A percentile compares a stretch with the other conserved stretches of the same genome.
phyloP scores from a whole-genome alignment of 768 basidiomycete genomes.

The Hortiboletus flavorubellus region DNA sequence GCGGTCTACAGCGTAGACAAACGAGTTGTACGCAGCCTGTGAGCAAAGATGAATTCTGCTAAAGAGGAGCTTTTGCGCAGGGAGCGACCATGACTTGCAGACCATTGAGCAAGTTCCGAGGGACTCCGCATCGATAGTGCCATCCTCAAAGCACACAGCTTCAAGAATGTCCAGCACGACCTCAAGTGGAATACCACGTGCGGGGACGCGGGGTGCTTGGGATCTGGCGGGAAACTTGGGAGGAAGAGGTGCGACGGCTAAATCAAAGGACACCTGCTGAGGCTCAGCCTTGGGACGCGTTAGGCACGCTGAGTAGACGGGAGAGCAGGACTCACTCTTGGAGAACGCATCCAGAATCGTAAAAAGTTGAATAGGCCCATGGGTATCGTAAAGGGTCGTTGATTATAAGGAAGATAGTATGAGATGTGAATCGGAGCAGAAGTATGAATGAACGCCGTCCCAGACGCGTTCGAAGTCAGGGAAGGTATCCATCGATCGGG shows the following conservation, averaged over 20 bases:
- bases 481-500: slow-evolving; percentile 17
- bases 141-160: slow-evolving; percentile 42
- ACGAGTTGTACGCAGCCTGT: slow-evolving; percentile 51
- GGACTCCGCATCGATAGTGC: slow-evolving; percentile 37
- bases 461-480: slow-evolving; percentile 19
- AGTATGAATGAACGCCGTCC: slow-evolving; percentile 20
- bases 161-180: slow-evolving; percentile 63
- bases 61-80: slow-evolving; percentile 65
- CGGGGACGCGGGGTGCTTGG: slow-evolving; percentile 21
- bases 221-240: slow-evolving; percentile 15
- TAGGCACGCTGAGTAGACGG: not conserved
- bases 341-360: slow-evolving; percentile 20
- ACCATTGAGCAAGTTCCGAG: slow-evolving; percentile 59
- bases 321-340: slow-evolving; percentile 21
- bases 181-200: slow-evolving; percentile 54
- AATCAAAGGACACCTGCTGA: slow-evolving; percentile 39
- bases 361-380: slow-evolving; percentile 28
- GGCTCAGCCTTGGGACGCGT: slow-evolving; percentile 27
- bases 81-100: slow-evolving; percentile 61
- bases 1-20: slow-evolving; percentile 48
- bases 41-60: slow-evolving; percentile 51
- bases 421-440: slow-evolving; percentile 15
- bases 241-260: slow-evolving; percentile 30
- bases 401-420: slow-evolving; percentile 22
- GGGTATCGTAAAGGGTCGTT: slow-evolving; percentile 18